Conservation (phyloP, 75 land plant species). For the Pinus albicaulis region DNA sequence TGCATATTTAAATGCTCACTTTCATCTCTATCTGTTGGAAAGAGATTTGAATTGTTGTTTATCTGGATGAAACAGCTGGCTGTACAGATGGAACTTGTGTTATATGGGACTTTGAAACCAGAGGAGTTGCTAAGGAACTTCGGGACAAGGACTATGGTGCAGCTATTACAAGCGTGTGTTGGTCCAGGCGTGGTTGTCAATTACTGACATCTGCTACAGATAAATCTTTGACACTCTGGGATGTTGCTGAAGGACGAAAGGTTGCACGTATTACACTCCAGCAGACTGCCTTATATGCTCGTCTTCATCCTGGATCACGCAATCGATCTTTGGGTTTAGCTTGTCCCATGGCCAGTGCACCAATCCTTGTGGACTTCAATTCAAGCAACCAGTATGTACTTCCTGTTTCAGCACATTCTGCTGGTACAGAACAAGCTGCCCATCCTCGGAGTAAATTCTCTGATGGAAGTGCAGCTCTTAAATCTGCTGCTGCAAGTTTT, state of each 20-base stretch:
- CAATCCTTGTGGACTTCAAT: slow-evolving; percentile 80
- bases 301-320: slow-evolving; percentile 72
- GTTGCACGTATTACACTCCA: slow-evolving; percentile 51
- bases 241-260: slow-evolving; percentile 66
- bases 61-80: slow-evolving; percentile 69
- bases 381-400: slow-evolving; percentile 54
- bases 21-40: not conserved
- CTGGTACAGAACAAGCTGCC: slow-evolving; percentile 26
- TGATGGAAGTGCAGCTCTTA: slow-evolving; percentile 62
- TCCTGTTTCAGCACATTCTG: slow-evolving; percentile 54
- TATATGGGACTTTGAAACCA: slow-evolving; percentile 96
- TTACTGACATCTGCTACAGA: slow-evolving; percentile 84
- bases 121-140: slow-evolving; percentile 92
- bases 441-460: slow-evolving; percentile 54
- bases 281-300: slow-evolving; percentile 80
- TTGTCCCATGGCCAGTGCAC: slow-evolving; percentile 89
- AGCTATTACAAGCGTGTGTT: slow-evolving; percentile 92
- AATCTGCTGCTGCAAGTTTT: slow-evolving; percentile 84
- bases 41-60: not conserved
- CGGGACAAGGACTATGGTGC: slow-evolving; percentile 61
- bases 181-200: slow-evolving; percentile 88
- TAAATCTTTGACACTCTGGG: slow-evolving; percentile 89
- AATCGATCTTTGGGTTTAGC: slow-evolving; percentile 74
- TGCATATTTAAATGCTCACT: not conserved
- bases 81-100: slow-evolving; percentile 89